A percentile compares a stretch with the other conserved stretches of the same genome.
phyloP scores from a whole-genome alignment of 2,329 filamentous ascomycete genomes.

The Sclerotinia borealis region DNA sequence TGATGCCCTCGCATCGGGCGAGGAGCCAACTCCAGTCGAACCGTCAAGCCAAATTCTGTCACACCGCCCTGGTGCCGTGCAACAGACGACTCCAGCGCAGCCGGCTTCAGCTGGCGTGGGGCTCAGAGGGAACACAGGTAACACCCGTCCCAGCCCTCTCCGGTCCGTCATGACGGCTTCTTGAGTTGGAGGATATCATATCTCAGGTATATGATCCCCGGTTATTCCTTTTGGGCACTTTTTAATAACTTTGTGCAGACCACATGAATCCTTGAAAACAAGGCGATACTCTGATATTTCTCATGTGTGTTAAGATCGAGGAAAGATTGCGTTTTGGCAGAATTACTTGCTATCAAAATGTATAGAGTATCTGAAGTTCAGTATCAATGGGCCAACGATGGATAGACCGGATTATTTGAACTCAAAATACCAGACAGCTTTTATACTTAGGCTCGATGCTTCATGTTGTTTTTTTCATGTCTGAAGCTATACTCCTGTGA shows the following conservation, averaged over 20 bases:
- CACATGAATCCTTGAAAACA: constrained; percentile 10
- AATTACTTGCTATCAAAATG: constrained; percentile 9
- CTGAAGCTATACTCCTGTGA: background rate
- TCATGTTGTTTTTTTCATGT: background rate
- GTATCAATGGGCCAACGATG: background rate
- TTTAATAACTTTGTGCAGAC: constrained; percentile 2
- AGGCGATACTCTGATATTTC: constrained; percentile 12
- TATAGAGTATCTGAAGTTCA: constrained; percentile 9
- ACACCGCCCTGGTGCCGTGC: constrained; percentile 38
- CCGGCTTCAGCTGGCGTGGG: constrained; percentile 33
- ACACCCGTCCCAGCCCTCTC: constrained; percentile 55
- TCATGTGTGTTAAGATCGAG: constrained; percentile 10
- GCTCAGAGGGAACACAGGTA: constrained; percentile 39
- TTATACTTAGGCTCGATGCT: background rate
- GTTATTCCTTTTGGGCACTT: background rate
- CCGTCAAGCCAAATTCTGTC: constrained; percentile 37
- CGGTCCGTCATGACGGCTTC: constrained; percentile 56
- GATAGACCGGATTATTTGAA: background rate
- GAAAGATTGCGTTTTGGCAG: constrained; percentile 12
- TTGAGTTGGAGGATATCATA: constrained; percentile 30
- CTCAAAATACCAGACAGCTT: constrained; percentile 9
- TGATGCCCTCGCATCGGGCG: constrained; percentile 79
- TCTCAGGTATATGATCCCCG: constrained; percentile 6
- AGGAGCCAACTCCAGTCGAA: constrained; percentile 70
- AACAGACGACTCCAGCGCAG: constrained; percentile 39